Conservation (phyloP, 1,284 basidiomycete species). For the Trichosporon faecale region DNA sequence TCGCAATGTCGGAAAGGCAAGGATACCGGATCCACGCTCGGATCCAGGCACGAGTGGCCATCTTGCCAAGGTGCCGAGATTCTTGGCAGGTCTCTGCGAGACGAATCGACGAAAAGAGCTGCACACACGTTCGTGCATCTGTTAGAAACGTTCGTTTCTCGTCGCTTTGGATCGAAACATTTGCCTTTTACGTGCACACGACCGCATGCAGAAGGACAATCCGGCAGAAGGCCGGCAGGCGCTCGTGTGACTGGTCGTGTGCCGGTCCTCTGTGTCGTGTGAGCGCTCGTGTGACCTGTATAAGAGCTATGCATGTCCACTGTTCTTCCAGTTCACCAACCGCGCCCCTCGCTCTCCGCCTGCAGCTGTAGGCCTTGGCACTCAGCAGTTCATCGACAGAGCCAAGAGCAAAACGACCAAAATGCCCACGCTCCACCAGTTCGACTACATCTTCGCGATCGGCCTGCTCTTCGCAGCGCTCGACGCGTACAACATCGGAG, state of each 20-base stretch:
- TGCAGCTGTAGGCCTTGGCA: not conserved
- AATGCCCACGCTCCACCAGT: conserved; percentile 56
- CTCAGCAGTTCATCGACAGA: not conserved
- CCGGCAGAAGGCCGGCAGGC: not conserved
- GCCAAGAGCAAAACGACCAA: conserved; percentile 31
- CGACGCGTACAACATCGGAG: conserved; percentile 56
- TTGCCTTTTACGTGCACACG: not conserved
- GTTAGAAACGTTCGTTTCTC: not conserved
- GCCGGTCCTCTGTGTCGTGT: not conserved
- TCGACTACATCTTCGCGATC: conserved; percentile 54
- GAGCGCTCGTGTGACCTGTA: conserved; percentile 4
- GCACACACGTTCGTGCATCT: not conserved
- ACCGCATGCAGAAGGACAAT: not conserved
- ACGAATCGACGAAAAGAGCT: not conserved
- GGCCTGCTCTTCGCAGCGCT: conserved; percentile 52
- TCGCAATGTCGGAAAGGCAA: not conserved
- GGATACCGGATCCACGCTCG: not conserved
- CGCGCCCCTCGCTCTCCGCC: not conserved
- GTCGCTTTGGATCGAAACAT: not conserved
- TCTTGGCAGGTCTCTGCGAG: not conserved
- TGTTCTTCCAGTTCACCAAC: not conserved
- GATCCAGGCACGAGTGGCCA: not conserved
- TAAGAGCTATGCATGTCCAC: not conserved
- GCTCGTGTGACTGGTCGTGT: conserved; percentile 10
- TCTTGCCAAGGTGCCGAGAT: not conserved